These are phyloP conservation scores for Hericium coralloides DNA, from an alignment of 768 basidiomycete species.

Conservation along the genomic window DNA sequence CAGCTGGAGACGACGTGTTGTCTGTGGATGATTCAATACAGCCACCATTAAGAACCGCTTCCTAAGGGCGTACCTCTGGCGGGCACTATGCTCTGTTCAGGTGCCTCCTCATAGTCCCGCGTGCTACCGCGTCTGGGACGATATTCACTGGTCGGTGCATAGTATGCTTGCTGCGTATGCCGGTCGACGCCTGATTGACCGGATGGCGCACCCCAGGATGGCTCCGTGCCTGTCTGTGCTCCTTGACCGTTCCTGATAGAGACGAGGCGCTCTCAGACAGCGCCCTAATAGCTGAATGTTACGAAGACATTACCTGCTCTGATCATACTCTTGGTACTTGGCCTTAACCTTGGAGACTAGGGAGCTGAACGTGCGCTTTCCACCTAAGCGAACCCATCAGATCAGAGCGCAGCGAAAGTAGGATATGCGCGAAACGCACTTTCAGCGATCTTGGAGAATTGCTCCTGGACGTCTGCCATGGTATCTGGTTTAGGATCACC, in stretches of 20 bases:
- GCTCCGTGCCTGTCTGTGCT: not conserved
- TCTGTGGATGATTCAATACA: not conserved
- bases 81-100: no score
- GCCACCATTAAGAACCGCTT: no score
- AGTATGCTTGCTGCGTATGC: constrained; percentile 10
- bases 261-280: not conserved
- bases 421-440: constrained; percentile 34
- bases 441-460: constrained; percentile 70
- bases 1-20: not conserved
- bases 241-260: constrained; percentile 3
- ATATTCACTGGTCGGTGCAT: constrained; percentile 6
- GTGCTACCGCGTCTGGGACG: not conserved
- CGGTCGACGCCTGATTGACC: constrained; percentile 4
- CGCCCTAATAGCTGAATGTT: not conserved
- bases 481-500: constrained; percentile 32
- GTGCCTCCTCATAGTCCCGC: no score
- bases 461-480: constrained; percentile 63
- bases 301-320: constrained; percentile 27
- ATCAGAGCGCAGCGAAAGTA: not conserved
- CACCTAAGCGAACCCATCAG: constrained; percentile 20
- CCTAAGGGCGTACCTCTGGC: no score
- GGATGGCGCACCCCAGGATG: not conserved
- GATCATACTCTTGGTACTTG: constrained; percentile 77
- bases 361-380: constrained; percentile 69
- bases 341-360: constrained; percentile 73